Evolutionary conservation across 1,284 basidiomycete species (phyloP), one percentile per base, ranked within the genome.

Genomic region (Trametes hirsuta): DNA sequence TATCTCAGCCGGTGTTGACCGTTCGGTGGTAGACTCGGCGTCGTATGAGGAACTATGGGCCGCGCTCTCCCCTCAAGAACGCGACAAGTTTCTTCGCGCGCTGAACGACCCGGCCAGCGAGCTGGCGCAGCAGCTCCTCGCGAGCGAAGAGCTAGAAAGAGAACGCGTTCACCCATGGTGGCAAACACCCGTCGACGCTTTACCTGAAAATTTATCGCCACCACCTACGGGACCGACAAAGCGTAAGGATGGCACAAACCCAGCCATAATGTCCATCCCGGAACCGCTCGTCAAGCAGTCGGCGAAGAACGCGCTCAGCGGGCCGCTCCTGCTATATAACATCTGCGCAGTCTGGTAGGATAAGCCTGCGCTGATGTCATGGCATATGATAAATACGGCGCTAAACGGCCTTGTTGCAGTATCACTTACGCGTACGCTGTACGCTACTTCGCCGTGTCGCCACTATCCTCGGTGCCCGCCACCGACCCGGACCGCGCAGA

Each of bases 391-490:
- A 36, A 3, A 4, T 5, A 39, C 6, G 40, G 34, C n/a, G 21
- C 30, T 55, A 39, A 50, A 15, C 4, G 35, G 53, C 53, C 15
- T 24, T 54, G 35, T 44, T 24, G 50, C 55, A 91, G 90, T 56
- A 76, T 91, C 49, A 81, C 84, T 12, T 93, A 93, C 67, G 77
- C 83, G 2, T 90, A 86, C 66, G 74, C 77, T 15, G 84, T 84
- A 25, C 85, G 90, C 8, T 80, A 80, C 65, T 73, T 92, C 37
- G 80, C 81, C 8, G 71, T 77, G 8, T 88, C 87, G 0, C 82
- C 86, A 0, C 72, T 92, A 45, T 78, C 80, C 1, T 52, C 65
- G 21, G 60, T 79, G 9, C 58, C 68, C 14, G 69, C 72, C 1
- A 75, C 76, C 9, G 73, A 79, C 40, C 69, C 77, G 8, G 84